Evolutionary conservation across 2,329 filamentous ascomycete species (phyloP).

Genomic region (Fusarium penzigii): DNA sequence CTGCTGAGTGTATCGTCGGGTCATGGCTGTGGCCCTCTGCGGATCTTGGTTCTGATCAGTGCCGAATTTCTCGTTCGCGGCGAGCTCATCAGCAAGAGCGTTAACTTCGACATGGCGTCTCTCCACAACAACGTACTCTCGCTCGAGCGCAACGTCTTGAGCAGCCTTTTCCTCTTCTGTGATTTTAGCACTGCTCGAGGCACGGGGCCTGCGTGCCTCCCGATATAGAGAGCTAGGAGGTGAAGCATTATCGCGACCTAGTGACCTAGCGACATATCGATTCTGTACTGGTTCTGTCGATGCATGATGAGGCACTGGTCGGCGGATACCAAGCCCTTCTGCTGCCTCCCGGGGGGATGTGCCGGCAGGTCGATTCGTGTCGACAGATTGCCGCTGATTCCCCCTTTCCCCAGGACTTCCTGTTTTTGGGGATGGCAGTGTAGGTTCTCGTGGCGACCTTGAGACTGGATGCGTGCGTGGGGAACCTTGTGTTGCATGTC

Average conservation of each 20-base stretch:
- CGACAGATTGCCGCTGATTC: conserved; percentile 31
- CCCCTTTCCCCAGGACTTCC: conserved; percentile 43
- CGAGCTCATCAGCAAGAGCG: conserved; percentile 92
- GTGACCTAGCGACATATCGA: conserved; percentile 25
- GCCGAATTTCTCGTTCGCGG: conserved; percentile 70
- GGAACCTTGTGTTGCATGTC: conserved; percentile 41
- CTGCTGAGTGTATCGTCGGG: conserved; percentile 78
- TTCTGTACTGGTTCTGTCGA: conserved; percentile 50
- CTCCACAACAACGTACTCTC: conserved; percentile 95
- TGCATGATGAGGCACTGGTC: conserved; percentile 47
- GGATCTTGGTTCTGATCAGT: conserved; percentile 46
- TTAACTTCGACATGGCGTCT: conserved; percentile 96
- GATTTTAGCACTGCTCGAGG: conserved; percentile 31
- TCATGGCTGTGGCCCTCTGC: conserved; percentile 62
- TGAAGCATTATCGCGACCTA: conserved; percentile 26
- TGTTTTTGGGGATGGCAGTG: conserved; percentile 44
- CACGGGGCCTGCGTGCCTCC: conserved; percentile 32
- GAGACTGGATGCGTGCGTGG: conserved; percentile 36
- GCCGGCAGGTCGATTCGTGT: conserved; percentile 33
- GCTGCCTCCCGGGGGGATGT: conserved; percentile 48
- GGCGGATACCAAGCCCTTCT: conserved; percentile 55
- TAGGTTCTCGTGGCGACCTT: conserved; percentile 44
- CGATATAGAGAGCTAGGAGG: conserved; percentile 36
- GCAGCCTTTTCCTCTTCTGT: conserved; percentile 71
- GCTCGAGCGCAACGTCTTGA: conserved; percentile 85